phyloP scores from a whole-genome alignment of 116 monocot genomes.

The Cymodocea nodosa region DNA sequence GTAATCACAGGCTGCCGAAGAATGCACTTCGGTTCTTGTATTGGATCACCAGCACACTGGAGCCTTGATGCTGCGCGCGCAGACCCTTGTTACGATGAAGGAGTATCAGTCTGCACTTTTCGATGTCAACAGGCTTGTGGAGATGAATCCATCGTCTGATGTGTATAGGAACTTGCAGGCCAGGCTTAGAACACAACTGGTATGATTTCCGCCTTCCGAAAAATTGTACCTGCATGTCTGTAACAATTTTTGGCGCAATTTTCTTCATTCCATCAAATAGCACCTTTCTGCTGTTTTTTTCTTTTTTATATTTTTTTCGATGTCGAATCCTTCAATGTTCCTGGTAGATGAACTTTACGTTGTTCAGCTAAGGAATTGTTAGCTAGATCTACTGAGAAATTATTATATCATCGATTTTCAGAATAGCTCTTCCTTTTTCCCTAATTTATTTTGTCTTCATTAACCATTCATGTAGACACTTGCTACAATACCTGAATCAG shows the following conservation, averaged over 20 bases:
- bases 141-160: conserved; percentile 81
- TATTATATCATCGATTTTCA: too few relatives aligned
- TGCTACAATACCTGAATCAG: conserved; percentile 86
- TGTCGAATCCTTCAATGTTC: too few relatives aligned
- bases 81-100: conserved; percentile 83
- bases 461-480: conserved; percentile 32
- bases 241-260: too few relatives aligned
- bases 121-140: conserved; percentile 92
- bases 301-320: too few relatives aligned
- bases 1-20: conserved; percentile 64
- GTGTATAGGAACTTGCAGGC: conserved; percentile 74
- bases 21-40: conserved; percentile 93
- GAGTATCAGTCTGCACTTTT: conserved; percentile 93
- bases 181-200: conserved; percentile 85
- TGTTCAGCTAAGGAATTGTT: too few relatives aligned
- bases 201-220: conserved; percentile 5
- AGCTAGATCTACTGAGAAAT: too few relatives aligned
- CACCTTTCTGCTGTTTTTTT: too few relatives aligned
- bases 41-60: conserved; percentile 85
- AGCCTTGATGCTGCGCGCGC: conserved; percentile 93
- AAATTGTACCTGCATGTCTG: too few relatives aligned
- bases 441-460: not conserved
- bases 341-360: too few relatives aligned
- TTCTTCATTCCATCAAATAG: too few relatives aligned
- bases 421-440: not conserved